Evolutionary conservation across 495 filamentous ascomycete species (phyloP), one percentile per base, ranked within the genome.

Genomic region (Aspergillus nanangensis): DNA sequence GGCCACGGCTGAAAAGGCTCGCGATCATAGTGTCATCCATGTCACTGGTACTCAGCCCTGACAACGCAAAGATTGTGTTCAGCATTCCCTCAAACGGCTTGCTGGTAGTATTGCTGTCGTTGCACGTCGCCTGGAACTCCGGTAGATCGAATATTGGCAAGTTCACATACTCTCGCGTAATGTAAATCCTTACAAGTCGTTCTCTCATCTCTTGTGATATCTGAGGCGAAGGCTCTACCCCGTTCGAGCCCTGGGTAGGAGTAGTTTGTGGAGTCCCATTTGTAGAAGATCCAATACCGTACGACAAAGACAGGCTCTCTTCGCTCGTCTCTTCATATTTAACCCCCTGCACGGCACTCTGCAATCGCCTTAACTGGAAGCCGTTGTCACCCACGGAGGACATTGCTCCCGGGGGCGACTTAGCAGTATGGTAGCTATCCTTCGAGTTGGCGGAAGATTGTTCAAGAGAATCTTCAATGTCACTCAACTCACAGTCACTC

Each of bases 111-210:
- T 32, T 21, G 18, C 21, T 32, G 15, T 27, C 22, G 14, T 42
- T 37, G 40, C 38, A 53, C 2, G 45, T 33, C 10, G 45, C n/a
- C 31, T 33, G 40, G 9, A 53, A 53, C 2, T 50, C 33, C 5
- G 17, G 1, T n/a, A 54, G 42, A 20, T 54, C 42, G 7, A 54
- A 46, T 5, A 54, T 47, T 2, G 51, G 51, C 25, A 49, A 11
- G 15, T 54, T 50, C 5, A 38, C 51, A 22, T 47, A 50, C 33
- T 54, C 46, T 5, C 38, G 38, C 13, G 31, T 33, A 5, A 54
- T 10, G 22, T 54, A 54, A 11, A 34, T 43, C 9, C 5, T 15
- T 15, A 54, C 23, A 10, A 54, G 43, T 27, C 20, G 31, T 35
- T 54, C 51, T 10, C 35, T 24, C 9, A 50, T 18, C 4, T 38